These are phyloP conservation scores for Mucor saturninus DNA, from an alignment of 371 early-diverging fungal genomes.

Conservation along the genomic window DNA sequence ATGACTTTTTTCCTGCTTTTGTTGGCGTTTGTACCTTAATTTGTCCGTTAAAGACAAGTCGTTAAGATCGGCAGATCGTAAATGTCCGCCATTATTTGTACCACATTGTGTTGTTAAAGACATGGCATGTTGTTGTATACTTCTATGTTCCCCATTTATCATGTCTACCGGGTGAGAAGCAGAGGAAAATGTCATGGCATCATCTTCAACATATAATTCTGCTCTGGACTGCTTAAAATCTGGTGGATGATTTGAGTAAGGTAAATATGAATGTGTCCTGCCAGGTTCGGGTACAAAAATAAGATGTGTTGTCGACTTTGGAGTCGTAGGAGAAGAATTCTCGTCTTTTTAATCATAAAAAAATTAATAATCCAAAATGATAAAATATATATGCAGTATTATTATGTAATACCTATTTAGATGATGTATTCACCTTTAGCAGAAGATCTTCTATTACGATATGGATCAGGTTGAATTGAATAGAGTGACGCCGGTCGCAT, in stretches of 20 bases:
- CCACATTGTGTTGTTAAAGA: background rate
- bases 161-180: conserved; percentile 14
- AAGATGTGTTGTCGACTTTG: conserved; percentile 15
- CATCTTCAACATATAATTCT: conserved; percentile 31
- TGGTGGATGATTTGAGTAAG: conserved; percentile 40
- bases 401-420: conserved; percentile 6
- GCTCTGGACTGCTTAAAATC: conserved; percentile 27
- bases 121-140: background rate
- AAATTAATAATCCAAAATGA: background rate
- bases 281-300: conserved; percentile 23
- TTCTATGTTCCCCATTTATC: conserved; percentile 19
- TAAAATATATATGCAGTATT: background rate
- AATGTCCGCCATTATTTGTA: background rate
- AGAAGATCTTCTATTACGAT: conserved; percentile 23
- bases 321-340: conserved; percentile 9
- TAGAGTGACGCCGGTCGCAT: conserved; percentile 18
- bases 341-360: background rate
- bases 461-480: conserved; percentile 23
- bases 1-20: background rate
- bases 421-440: conserved; percentile 26
- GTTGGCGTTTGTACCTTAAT: conserved; percentile 5
- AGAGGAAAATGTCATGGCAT: conserved; percentile 12
- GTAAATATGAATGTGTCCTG: conserved; percentile 38
- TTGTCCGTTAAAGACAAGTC: conserved; percentile 5
- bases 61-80: background rate